Percentiles rank a stretch among this genome's conserved stretches.
These are phyloP conservation scores for Saccharomyces hybrid DNA, from an alignment of 1,139 yeast genomes.

Conservation along the genomic window DNA sequence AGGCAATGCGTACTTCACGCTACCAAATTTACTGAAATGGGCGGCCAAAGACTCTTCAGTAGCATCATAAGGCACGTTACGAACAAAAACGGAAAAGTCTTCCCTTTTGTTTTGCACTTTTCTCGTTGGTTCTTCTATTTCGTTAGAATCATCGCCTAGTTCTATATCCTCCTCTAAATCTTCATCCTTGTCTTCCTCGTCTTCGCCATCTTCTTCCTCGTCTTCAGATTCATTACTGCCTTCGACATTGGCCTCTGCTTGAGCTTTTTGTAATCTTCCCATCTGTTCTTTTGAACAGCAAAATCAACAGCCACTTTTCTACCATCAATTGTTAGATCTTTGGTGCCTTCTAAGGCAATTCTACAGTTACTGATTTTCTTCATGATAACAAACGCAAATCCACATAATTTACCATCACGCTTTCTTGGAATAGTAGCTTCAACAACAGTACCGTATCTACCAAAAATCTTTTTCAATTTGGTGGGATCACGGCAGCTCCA, in stretches of 20 bases:
- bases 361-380: constrained; percentile 71
- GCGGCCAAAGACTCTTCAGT: constrained; percentile 67
- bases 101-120: constrained; percentile 55
- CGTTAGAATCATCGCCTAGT: constrained; percentile 31
- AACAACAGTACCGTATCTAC: constrained; percentile 75
- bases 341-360: constrained; percentile 66
- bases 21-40: constrained; percentile 79
- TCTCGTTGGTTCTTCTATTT: constrained; percentile 33
- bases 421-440: constrained; percentile 89
- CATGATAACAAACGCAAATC: constrained; percentile 94
- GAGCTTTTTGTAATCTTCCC: constrained; percentile 49
- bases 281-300: constrained; percentile 80
- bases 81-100: constrained; percentile 66
- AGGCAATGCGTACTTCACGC: constrained; percentile 86
- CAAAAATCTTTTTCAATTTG: constrained; percentile 60
- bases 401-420: constrained; percentile 82
- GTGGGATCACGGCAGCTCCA: constrained; percentile 87
- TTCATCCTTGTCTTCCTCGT: constrained; percentile 30
- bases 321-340: constrained; percentile 75
- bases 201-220: constrained; percentile 35
- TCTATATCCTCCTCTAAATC: constrained; percentile 33
- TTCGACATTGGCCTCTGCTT: constrained; percentile 34
- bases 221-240: constrained; percentile 33
- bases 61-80: constrained; percentile 93
- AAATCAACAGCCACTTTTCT: constrained; percentile 91